Evolutionary conservation across 768 basidiomycete genomes (phyloP).

Genomic region (Kwoniella heveanensis): DNA sequence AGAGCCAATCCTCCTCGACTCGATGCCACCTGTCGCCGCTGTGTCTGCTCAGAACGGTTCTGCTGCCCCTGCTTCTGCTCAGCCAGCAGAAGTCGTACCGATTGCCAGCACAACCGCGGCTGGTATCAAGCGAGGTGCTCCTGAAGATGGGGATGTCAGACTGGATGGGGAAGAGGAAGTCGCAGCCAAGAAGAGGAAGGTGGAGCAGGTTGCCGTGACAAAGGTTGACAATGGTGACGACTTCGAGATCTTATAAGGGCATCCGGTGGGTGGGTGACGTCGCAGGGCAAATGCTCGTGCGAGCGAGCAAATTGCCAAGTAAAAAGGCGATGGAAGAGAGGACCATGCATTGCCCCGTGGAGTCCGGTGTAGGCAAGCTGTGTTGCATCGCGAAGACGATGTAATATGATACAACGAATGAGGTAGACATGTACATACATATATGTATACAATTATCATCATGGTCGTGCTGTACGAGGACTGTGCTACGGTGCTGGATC

Average conservation of each 20-base stretch:
- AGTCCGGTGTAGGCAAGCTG: no score
- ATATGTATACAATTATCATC: neutral
- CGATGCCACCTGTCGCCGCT: conserved; percentile 2
- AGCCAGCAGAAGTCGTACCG: conserved; percentile 17
- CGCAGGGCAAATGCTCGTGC: no score
- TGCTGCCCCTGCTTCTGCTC: neutral
- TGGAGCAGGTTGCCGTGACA: neutral
- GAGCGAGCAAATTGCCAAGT: no score
- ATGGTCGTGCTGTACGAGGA: no score
- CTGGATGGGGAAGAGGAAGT: conserved; percentile 30
- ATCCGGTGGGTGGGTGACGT: no score
- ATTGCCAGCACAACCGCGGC: conserved; percentile 15
- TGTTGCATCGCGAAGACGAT: neutral
- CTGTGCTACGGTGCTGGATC: no score
- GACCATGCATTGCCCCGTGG: no score
- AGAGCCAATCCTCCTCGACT: conserved; percentile 11
- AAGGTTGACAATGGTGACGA: conserved; percentile 41
- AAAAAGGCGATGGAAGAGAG: no score
- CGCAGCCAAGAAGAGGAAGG: conserved; percentile 16
- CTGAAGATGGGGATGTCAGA: conserved; percentile 41
- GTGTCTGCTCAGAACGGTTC: neutral
- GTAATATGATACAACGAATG: neutral
- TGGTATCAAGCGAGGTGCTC: conserved; percentile 40
- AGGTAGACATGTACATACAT: neutral
- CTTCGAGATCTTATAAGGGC: conserved; percentile 30